Evolutionary conservation across 805 yeast genomes (phyloP).

Genomic region (Myxozyma lipomycoides): DNA sequence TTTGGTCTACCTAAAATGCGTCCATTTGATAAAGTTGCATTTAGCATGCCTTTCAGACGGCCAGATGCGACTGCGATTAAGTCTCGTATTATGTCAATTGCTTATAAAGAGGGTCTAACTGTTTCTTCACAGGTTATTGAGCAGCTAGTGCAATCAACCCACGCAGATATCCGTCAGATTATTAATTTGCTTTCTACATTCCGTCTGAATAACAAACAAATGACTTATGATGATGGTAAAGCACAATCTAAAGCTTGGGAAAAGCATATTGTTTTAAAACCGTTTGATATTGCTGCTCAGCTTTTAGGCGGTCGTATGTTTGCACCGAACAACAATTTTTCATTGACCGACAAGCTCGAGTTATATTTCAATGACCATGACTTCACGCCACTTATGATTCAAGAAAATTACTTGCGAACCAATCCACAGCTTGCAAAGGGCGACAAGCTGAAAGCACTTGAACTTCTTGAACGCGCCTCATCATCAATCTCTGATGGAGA

Average conservation of each 20-base stretch:
- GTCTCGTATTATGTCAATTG: slow-evolving; percentile 84
- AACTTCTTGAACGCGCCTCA: slow-evolving; percentile 71
- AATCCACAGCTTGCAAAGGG: slow-evolving; percentile 45
- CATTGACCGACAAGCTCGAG: slow-evolving; percentile 77
- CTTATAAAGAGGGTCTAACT: slow-evolving; percentile 75
- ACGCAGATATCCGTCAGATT: slow-evolving; percentile 90
- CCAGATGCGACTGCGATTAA: slow-evolving; percentile 80
- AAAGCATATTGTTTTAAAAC: slow-evolving; percentile 84
- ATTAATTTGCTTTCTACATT: slow-evolving; percentile 84
- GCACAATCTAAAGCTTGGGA: slow-evolving; percentile 58
- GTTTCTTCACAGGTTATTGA: slow-evolving; percentile 78
- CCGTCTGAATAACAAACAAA: slow-evolving; percentile 61
- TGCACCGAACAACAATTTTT: slow-evolving; percentile 48
- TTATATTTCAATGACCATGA: slow-evolving; percentile 92
- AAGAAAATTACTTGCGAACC: slow-evolving; percentile 80
- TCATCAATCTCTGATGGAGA: slow-evolving; percentile 84
- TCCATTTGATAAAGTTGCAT: slow-evolving; percentile 80
- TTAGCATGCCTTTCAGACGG: slow-evolving; percentile 79
- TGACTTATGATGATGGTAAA: slow-evolving; percentile 61
- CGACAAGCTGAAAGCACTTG: slow-evolving; percentile 47
- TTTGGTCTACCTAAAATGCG: slow-evolving; percentile 91
- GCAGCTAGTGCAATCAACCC: slow-evolving; percentile 76
- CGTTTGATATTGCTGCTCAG: slow-evolving; percentile 80
- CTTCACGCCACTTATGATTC: slow-evolving; percentile 91
- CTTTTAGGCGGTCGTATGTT: slow-evolving; percentile 60